Base-by-base conservation (phyloP, 306 rosid genomes). In the Castanea sativa region DNA sequence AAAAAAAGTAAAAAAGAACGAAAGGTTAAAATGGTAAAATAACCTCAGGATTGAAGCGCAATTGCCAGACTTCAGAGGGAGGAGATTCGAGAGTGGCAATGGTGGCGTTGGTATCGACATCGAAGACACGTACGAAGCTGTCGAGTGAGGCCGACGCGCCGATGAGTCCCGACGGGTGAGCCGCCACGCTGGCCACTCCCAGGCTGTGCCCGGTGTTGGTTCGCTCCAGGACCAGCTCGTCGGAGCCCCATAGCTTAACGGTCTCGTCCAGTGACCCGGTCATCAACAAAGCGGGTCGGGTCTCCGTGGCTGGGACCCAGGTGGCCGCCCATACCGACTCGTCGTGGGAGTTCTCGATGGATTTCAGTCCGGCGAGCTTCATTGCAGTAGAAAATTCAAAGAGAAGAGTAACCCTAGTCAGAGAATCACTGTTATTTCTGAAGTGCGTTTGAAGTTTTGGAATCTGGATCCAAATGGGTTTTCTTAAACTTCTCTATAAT, bases 71-170 rank as follows among this genome's bases (percentile, higher is more conserved):
- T 85, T 93, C 98, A 55, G 99, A 96, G 2, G 99, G 99, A 2
- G 98, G 99, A 53, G 99, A 96, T 76, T 96, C 99, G 69, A 93
- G 94, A 18, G 94, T 93, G 41, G 98, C 96, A 71, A 96, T 76
- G 75, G 99, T 96, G 71, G 86, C 61, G 80, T 96, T 96, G 69
- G 99, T 81, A 78, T 91, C 98, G 14, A 96, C 98, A 38, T 96
- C 93, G 69, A 96, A 96, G 32, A 96, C 93, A 14, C 98, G 87
- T 15, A 96, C 89, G 33, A 93, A 93, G 82, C 98, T 96, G 67
- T 96, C 99, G n/a, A 96, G 94, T 19, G 99, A 96, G 53, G 98
- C 94, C 18, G 98, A 91, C 49, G 99, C 98, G 35, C 97, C 99
- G 23, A 93, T 81, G 35, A 82, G 84, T 60, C 97, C 99, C 14